phyloP scores from a whole-genome alignment of 257 asterid species.

The Phtheirospermum japonicum region DNA sequence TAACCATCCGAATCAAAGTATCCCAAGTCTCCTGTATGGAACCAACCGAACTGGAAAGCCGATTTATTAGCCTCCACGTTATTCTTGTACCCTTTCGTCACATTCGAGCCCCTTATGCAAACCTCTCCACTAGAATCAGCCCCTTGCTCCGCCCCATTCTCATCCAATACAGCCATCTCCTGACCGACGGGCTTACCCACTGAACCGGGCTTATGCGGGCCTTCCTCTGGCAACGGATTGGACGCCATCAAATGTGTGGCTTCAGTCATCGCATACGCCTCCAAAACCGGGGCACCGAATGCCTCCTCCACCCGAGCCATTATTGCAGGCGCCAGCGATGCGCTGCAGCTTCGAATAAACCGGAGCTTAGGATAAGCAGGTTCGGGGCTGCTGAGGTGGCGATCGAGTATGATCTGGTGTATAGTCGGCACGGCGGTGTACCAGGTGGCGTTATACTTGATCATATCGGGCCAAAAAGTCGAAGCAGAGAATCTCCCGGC shows the following conservation, averaged over 20 bases:
- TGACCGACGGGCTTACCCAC: conserved; percentile 93
- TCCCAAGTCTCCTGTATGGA: conserved; percentile 86
- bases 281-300: conserved; percentile 77
- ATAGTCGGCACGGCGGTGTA: conserved; percentile 98
- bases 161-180: conserved; percentile 81
- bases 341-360: conserved; percentile 96
- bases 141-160: conserved; percentile 56
- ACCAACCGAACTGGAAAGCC: conserved; percentile 82
- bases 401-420: conserved; percentile 85
- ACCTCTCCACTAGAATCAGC: conserved; percentile 69
- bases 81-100: conserved; percentile 79
- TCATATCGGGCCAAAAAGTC: conserved; percentile 93
- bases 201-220: conserved; percentile 76
- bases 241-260: conserved; percentile 89
- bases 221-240: conserved; percentile 76
- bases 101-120: conserved; percentile 86
- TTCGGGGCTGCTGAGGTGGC: conserved; percentile 69
- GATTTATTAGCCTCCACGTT: conserved; percentile 80
- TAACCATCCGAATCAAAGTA: conserved; percentile 73
- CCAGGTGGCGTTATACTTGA: conserved; percentile 74
- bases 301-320: conserved; percentile 83
- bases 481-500: conserved; percentile 95
- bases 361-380: conserved; percentile 75
- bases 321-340: conserved; percentile 86
- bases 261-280: conserved; percentile 96